Base-by-base conservation (phyloP, 371 early-diverging fungal species). In the Dichotomocladium elegans region DNA sequence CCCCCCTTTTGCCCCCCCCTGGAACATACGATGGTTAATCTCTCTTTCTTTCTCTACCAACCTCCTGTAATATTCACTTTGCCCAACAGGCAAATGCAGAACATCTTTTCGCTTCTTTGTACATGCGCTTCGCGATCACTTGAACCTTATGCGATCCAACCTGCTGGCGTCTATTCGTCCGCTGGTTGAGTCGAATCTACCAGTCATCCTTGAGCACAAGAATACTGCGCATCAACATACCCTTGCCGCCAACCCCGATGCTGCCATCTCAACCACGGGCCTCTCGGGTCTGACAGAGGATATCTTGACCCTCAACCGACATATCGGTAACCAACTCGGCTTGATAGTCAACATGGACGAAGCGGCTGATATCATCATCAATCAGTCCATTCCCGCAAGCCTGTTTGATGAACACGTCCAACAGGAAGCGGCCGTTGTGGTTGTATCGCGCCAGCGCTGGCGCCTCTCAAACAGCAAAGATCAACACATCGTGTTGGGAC, bases 161-260 rank as follows among this genome's bases (percentile, higher is more conserved):
- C 19, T 70, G 21, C 29, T 69, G 11, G 51, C 55, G 15, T 60
- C 74, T 5, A 51, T 70, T n/a, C 57, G 58, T 1, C 66, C 68
- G 2, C 31, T 70, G 4, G 41, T 73, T 0, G 55, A 73, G 15
- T 35, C 56, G n/a, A 60, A 58, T 25, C 25, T 60, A 27, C 57
- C 62, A 3, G 26, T 49, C 15, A 40, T 58, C 3, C 41, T 35
- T 9, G 48, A 48, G 31, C 31, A 44, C 8, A 31, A 51, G 14
- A n/a, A n/a, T n/a, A n/a, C n/a, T n/a, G n/a, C n/a, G n/a, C n/a
- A n/a, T n/a, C n/a, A n/a, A n/a, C n/a, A n/a, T n/a, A 29, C 52
- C 0, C 19, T 52, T 2, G 27, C 41, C 24, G 57, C 57, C n/a
- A 49, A 22, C 5, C 33, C 47, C 19, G 37, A 37, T 15, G 17